phyloP scores from a whole-genome alignment of 768 basidiomycete genomes.

The Leccinum variicolor region DNA sequence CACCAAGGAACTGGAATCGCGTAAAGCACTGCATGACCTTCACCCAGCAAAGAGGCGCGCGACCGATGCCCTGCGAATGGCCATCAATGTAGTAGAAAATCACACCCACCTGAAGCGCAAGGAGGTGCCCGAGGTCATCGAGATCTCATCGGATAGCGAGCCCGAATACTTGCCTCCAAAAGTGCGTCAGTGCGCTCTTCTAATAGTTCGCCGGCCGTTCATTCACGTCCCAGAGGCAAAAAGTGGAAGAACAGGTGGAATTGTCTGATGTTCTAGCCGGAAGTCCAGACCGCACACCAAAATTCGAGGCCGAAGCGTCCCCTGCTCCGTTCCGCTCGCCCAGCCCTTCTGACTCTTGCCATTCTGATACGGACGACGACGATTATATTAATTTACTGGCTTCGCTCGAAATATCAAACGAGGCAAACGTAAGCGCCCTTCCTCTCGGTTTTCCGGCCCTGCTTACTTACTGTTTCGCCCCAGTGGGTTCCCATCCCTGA shows the following conservation, averaged over 20 bases:
- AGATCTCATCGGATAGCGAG: constrained; percentile 31
- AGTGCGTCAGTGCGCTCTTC: constrained; percentile 8
- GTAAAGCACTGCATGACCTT: constrained; percentile 7
- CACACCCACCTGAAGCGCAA: constrained; percentile 23
- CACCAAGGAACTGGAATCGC: constrained; percentile 23
- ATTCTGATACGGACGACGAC: constrained; percentile 18
- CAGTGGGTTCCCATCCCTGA: constrained; percentile 27
- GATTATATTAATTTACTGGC: constrained; percentile 21
- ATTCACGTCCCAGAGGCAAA: constrained; percentile 18
- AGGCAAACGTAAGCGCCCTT: constrained; percentile 22
- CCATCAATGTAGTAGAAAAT: constrained; percentile 6
- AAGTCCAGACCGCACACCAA: background rate
- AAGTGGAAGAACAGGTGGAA: background rate
- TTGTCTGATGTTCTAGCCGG: background rate
- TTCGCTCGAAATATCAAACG: constrained; percentile 31
- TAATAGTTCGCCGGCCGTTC: background rate
- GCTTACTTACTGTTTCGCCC: constrained; percentile 4
- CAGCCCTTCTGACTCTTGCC: background rate
- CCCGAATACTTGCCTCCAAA: constrained; percentile 18
- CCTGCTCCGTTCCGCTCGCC: constrained; percentile 4
- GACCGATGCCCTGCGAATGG: constrained; percentile 16
- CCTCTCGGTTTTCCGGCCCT: background rate
- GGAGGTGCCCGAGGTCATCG: constrained; percentile 16
- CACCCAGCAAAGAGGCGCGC: constrained; percentile 22
- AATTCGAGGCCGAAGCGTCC: constrained; percentile 3